Base-by-base conservation (phyloP, 2,329 filamentous ascomycete species). In the Verticillium zaregamsianum region DNA sequence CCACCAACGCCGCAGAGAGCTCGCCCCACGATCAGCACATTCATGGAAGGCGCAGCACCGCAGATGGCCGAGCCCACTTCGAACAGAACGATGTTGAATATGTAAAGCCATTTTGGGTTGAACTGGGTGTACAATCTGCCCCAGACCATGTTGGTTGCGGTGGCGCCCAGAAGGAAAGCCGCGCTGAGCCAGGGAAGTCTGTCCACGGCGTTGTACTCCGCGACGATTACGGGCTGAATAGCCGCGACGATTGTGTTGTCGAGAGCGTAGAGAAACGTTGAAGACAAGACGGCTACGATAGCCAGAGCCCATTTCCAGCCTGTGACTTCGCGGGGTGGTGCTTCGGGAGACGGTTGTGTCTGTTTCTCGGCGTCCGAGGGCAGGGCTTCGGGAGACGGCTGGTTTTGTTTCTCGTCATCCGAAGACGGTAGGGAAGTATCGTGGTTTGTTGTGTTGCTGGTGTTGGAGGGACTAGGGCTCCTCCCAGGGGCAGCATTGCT, bases 231-330 rank as follows among this genome's bases (percentile, higher is more conserved):
- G 0, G 74, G 75, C 62, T 81, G 77, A 4, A 82, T 70, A 65
- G 78, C 77, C 3, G 80, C 79, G 1, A 80, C 72, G 59, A 82
- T 77, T 5, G 79, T 82, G 25, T 75, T 80, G 65, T 77, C 74
- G 7, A 78, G 68, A 8, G 74, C 72, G 59, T 77, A 78, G 11
- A 79, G 74, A 31, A 77, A 62, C 20, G 62, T 61, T 2, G 61
- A 65, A 2, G 65, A 62, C 15, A 68, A 56, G 12, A 68, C 60
- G 31, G 63, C 59, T 23, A 62, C 49, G 58, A 68, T 65, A 33
- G 65, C 55, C 32, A 70, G 33, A 59, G 65, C 23, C 58, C 66
- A 64, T 40, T 69, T 60, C 28, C 59, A 23, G 9, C 63, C 59
- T 6, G 59, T 59, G 6, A 65, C 62, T 12, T 59, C 63, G 15